Evolutionary conservation across 106 monocot genomes (phyloP).

Genomic region (Posidonia australis): DNA sequence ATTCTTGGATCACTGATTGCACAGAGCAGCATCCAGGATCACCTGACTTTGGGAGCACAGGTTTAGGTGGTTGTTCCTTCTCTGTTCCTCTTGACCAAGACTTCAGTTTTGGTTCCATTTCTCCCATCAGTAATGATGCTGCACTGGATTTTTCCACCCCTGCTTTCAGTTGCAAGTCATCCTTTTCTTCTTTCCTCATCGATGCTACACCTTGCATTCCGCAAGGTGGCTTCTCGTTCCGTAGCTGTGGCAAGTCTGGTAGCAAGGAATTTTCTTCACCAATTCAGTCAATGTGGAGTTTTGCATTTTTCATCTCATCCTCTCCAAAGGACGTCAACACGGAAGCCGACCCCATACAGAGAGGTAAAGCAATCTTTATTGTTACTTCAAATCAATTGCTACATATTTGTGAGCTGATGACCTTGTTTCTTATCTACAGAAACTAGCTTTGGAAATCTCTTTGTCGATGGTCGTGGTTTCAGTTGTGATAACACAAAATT

Average conservation of each 20-base stretch:
- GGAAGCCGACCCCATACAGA: slow-evolving; percentile 8
- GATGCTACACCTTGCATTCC: slow-evolving; percentile 13
- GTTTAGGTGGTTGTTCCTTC: slow-evolving; percentile 34
- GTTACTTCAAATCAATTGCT: not conserved
- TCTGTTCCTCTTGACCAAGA: slow-evolving; percentile 34
- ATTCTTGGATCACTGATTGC: slow-evolving; percentile 57
- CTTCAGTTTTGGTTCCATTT: slow-evolving; percentile 47
- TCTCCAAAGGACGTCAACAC: slow-evolving; percentile 20
- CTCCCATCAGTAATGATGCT: slow-evolving; percentile 12
- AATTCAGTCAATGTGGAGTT: slow-evolving; percentile 35
- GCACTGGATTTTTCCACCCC: slow-evolving; percentile 27
- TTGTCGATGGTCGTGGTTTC: not conserved
- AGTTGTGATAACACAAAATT: not conserved
- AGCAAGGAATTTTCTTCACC: slow-evolving; percentile 17
- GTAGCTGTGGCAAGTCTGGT: slow-evolving; percentile 19
- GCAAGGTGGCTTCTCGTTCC: slow-evolving; percentile 47
- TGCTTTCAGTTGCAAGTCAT: slow-evolving; percentile 49
- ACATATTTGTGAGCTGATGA: not conserved
- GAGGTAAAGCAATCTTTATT: slow-evolving; percentile 16
- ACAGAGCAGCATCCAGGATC: slow-evolving; percentile 18
- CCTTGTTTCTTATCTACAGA: slow-evolving; percentile 17
- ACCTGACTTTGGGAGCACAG: slow-evolving; percentile 6
- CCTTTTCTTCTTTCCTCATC: slow-evolving; percentile 46
- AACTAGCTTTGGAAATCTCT: slow-evolving; percentile 18
- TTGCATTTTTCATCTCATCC: slow-evolving; percentile 42